phyloP scores from a whole-genome alignment of 345 rosid genomes.

The Moricandia arvensis region DNA sequence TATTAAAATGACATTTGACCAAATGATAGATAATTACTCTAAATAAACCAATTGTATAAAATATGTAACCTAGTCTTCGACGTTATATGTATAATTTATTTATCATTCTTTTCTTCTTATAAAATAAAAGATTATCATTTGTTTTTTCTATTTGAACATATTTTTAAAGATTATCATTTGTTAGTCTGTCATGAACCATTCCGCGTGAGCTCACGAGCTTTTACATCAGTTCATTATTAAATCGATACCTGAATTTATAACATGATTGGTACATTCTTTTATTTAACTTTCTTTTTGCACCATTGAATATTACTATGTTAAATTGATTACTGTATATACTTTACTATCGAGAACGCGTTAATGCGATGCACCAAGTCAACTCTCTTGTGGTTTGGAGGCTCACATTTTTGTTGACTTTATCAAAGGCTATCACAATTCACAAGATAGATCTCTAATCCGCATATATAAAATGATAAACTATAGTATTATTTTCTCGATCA shows the following conservation, averaged over 20 bases:
- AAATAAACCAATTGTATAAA: background rate
- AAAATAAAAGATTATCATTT: no score
- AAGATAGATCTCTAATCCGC: constrained; percentile 10
- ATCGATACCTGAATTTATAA: background rate
- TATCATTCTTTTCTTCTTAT: no score
- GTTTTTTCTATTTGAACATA: no score
- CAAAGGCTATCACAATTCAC: background rate
- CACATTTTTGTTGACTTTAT: constrained; percentile 29
- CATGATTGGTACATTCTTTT: constrained; percentile 7
- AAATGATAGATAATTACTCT: background rate
- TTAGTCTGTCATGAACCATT: constrained; percentile 29
- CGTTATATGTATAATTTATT: background rate
- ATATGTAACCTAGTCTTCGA: constrained; percentile 19
- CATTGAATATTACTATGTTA: background rate
- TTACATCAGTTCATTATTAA: constrained; percentile 17
- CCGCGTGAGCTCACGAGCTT: constrained; percentile 21
- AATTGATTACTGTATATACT: background rate
- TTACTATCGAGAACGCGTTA: constrained; percentile 12
- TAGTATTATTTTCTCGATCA: background rate
- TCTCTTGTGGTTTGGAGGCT: constrained; percentile 3
- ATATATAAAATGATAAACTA: background rate
- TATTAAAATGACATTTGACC: background rate
- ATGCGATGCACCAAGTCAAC: constrained; percentile 24
- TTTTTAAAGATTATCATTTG: no score
- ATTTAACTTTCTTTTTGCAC: background rate